A percentile compares a stretch with the other conserved stretches of the same genome.
These are phyloP conservation scores for Thuja plicata DNA, from an alignment of 83 land plant genomes.

Conservation along the genomic window DNA sequence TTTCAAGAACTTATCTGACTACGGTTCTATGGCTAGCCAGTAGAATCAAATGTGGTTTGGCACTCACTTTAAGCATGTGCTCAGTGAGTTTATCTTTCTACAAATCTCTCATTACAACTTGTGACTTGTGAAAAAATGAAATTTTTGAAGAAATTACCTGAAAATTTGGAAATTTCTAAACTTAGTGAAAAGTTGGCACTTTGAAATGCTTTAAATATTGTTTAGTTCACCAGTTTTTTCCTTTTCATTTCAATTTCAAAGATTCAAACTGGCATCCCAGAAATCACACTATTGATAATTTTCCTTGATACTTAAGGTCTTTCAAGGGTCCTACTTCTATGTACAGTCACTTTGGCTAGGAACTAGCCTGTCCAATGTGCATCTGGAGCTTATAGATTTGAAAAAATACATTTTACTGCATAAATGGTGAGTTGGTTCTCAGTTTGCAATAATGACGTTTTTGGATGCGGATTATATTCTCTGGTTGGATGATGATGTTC, in stretches of 20 bases:
- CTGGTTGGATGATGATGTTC: not conserved
- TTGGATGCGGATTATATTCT: not conserved
- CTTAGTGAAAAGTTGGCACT: not conserved
- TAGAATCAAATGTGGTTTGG: not conserved
- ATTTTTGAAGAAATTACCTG: not conserved
- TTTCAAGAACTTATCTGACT: not conserved
- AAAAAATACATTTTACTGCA: too few species aligned
- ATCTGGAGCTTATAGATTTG: not conserved
- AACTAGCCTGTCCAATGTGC: not conserved
- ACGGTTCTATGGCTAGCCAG: not conserved
- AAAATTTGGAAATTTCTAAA: not conserved
- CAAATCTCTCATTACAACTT: not conserved
- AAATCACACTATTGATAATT: not conserved
- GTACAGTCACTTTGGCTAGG: not conserved
- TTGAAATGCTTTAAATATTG: not conserved
- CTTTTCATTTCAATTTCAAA: not conserved
- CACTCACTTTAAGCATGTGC: not conserved
- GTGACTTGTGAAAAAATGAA: not conserved
- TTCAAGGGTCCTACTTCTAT: not conserved
- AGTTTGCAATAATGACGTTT: not conserved
- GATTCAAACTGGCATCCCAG: not conserved
- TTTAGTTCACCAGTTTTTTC: not conserved
- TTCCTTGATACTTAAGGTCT: not conserved
- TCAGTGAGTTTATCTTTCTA: not conserved
- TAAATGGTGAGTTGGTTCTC: not conserved